A percentile compares a stretch with the other conserved stretches of the same genome.
Evolutionary conservation across 2,329 filamentous ascomycete genomes (phyloP).

Genomic region (Diplodia intermedia): DNA sequence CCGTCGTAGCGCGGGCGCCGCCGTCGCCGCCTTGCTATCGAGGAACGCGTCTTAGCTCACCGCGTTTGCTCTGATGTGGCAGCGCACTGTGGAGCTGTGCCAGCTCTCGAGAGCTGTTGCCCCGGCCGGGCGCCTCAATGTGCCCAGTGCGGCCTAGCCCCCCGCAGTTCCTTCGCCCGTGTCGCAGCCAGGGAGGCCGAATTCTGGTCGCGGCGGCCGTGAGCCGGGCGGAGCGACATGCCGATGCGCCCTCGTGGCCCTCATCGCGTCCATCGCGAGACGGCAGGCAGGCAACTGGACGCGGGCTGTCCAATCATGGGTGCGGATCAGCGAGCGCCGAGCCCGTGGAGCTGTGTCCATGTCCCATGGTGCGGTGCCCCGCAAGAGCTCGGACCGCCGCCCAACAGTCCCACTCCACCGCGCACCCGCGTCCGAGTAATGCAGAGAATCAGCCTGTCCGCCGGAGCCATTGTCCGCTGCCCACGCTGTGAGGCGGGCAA

Average conservation of each 20-base stretch:
- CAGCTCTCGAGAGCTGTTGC: slow-evolving; percentile 22
- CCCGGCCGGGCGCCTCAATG: slow-evolving; percentile 19
- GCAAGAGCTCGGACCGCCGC: not conserved
- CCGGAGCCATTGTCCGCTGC: too few relatives aligned
- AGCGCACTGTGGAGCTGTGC: slow-evolving; percentile 10
- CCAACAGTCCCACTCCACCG: too few relatives aligned
- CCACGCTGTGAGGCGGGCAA: too few relatives aligned
- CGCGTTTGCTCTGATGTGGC: slow-evolving; percentile 22
- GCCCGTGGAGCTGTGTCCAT: too few relatives aligned
- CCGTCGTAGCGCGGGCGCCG: not conserved
- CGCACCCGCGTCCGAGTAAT: too few relatives aligned
- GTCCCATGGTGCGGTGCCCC: too few relatives aligned
- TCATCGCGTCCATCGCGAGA: not conserved
- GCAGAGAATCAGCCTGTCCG: too few relatives aligned
- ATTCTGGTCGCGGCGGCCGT: not conserved
- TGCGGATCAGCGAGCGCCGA: slow-evolving; percentile 7
- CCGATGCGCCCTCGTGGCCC: slow-evolving; percentile 9
- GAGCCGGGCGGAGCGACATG: not conserved
- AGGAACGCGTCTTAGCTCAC: slow-evolving; percentile 12
- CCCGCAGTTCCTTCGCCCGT: not conserved
- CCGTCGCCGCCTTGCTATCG: not conserved
- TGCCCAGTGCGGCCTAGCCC: slow-evolving; percentile 5
- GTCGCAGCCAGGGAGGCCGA: slow-evolving; percentile 4
- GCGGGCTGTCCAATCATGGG: not conserved
- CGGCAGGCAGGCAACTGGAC: not conserved